phyloP scores from a whole-genome alignment of 768 basidiomycete genomes.

The Termitomyces sp. region DNA sequence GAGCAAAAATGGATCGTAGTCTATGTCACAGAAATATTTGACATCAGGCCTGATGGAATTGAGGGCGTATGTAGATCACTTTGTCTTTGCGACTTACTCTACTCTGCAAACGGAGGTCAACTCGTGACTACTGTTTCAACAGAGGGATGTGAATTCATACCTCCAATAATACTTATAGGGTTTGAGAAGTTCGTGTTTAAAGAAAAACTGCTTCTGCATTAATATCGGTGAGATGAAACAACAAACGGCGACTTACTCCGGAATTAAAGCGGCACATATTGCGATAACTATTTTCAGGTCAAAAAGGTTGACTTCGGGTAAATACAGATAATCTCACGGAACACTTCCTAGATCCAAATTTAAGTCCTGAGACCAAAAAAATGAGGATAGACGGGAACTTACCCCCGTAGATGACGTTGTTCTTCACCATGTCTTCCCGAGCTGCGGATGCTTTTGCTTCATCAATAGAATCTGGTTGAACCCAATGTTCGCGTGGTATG shows the following conservation, averaged over 20 bases:
- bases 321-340: constrained; percentile 41
- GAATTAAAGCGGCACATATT: constrained; percentile 99
- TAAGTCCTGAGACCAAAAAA: neutral
- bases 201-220: constrained; percentile 63
- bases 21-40: constrained; percentile 82
- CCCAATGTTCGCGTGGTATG: constrained; percentile 78
- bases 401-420: constrained; percentile 67
- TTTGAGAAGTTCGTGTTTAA: constrained; percentile 72
- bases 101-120: constrained; percentile 24
- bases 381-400: constrained; percentile 10
- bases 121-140: neutral
- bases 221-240: neutral
- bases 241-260: constrained; percentile 52
- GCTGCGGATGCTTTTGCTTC: constrained; percentile 60
- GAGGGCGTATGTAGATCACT: neutral
- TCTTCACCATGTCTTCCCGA: constrained; percentile 64
- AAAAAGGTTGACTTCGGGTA: neutral
- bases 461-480: constrained; percentile 77
- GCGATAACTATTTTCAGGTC: constrained; percentile 49
- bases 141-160: constrained; percentile 16
- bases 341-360: constrained; percentile 54
- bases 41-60: constrained; percentile 59
- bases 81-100: constrained; percentile 28
- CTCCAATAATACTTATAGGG: constrained; percentile 86
- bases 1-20: constrained; percentile 81